Conservation (phyloP, 2,329 filamentous ascomycete genomes). For the Colletotrichum liriopes region DNA sequence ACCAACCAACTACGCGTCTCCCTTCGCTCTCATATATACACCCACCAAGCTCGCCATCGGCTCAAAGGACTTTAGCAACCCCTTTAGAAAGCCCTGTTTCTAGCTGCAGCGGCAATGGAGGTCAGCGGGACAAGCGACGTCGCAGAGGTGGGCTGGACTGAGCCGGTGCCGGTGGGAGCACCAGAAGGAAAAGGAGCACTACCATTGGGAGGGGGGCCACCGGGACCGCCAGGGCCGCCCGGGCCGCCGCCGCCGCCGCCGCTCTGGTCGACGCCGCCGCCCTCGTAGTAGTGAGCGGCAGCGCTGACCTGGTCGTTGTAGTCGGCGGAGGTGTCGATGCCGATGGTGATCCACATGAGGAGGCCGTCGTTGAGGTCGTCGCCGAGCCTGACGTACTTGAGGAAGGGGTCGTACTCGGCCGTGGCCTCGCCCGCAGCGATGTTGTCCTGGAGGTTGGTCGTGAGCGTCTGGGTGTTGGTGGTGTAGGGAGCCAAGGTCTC, state of each 20-base stretch:
- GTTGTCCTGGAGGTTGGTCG: conserved; percentile 66
- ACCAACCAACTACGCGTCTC: neutral
- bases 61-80: neutral
- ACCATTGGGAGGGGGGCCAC: conserved; percentile 4
- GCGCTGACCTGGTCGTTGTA: conserved; percentile 36
- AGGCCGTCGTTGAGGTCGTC: conserved; percentile 67
- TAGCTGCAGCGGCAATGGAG: neutral
- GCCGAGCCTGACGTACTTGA: conserved; percentile 72
- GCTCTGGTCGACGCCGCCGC: conserved; percentile 35
- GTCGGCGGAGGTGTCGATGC: conserved; percentile 57
- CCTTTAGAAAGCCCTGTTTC: neutral
- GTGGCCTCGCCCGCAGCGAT: conserved; percentile 59
- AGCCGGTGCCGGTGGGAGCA: conserved; percentile 13
- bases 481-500: conserved; percentile 64
- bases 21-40: neutral
- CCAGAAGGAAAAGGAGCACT: conserved; percentile 1
- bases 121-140: neutral
- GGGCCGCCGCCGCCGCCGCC: conserved; percentile 27
- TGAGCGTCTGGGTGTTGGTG: conserved; percentile 62
- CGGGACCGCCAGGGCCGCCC: conserved; percentile 22
- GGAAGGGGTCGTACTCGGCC: conserved; percentile 65
- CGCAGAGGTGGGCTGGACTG: neutral
- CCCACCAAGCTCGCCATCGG: neutral
- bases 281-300: conserved; percentile 38
- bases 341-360: conserved; percentile 70